Base-by-base conservation (phyloP, 345 rosid genomes). In the Stellera chamaejasme region DNA sequence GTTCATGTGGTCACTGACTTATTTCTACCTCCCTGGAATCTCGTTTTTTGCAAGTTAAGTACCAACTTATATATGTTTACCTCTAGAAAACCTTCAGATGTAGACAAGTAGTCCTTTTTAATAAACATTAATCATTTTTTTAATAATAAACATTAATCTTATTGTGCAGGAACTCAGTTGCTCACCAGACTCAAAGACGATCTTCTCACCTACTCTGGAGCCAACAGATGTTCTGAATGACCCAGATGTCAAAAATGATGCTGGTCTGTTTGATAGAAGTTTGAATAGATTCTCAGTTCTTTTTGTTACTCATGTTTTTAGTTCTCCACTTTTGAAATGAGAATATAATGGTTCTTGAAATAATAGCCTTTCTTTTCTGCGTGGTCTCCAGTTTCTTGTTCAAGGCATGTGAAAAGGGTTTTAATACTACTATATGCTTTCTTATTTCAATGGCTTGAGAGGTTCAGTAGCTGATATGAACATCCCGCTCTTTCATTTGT, bases 191-290 rank as follows among this genome's bases (percentile, higher is more conserved):
- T 68, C 78, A 43, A 95, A 81, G 65, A 90, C 93, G 32, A 87
- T 90, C 52, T 87, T 90, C 76, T 90, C 97, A 55, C 95, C 93
- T 62, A 66, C 74, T 75, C 28, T 79, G 64, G 87, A 78, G 73
- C 75, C 75, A 54, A 41, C 64, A 53, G 77, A 71, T 56, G 53
- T 64, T 26, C 64, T 49, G 25, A 67, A 65, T 63, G 75, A 75
- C 67, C 75, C 72, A 65, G 74, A 69, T 73, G 45, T 67, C 47
- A 63, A 63, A 67, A 68, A 64, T 57, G 66, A 55, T 70, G n/a
- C 76, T 59, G 77, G 77, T 87, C 62, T 44, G 5, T 32, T 32
- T 32, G 39, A 32, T 32, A 32, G 39, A 32, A 32, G 39, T 32
- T 32, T 19, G 7, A 32, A 5, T 32, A 32, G 39, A 8, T 53